Evolutionary conservation across 73 alveolate genomes (phyloP), one percentile per base, ranked within the genome.

Genomic region (Uronychia binucleata): DNA sequence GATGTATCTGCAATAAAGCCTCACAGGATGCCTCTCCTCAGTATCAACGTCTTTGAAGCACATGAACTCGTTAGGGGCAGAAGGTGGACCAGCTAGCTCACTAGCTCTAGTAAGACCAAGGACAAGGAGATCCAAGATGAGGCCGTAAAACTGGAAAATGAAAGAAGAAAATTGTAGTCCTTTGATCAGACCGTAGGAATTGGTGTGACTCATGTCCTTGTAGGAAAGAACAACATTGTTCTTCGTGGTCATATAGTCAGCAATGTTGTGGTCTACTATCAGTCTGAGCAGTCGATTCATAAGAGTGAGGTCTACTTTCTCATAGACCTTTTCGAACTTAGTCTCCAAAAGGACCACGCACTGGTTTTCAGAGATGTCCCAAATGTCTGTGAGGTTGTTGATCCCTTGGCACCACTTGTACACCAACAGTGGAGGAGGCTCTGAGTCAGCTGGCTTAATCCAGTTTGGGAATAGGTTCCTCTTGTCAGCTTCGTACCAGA

Each of bases 351-450:
- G 88, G 32, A 99, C 99, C 34, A 96, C 98, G 67, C 99, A 94
- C 92, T 98, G 98, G 34, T 99, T 99, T 60, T 99, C 99, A 31
- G 96, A 89, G 28, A 95, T 95, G 93, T 99, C 99, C 99, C 99
- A 99, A 57, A 98, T 96, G 83, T 98, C 99, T 58, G 96, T 92
- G 77, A 99, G 91, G 92, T 99, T 99, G 94, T 99, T 99, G 86
- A 99, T 98, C 58, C 99, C 99, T 92, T 99, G 98, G 90, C 99
- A 96, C 99, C 99, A 99, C 93, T 99, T 99, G 91, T 99, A 99
- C 58, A 99, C 99, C 78, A 99, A 94, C 60, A 99, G 91, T 34
- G 99, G 99, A 35, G 99, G 99, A 0, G 99, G 99, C 91, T 99
- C 99, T 34, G 99, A 92, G 88, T 99, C 99, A 33, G 98, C 96